Evolutionary conservation across 495 filamentous ascomycete species (phyloP).

Genomic region (Annulohypoxylon moriforme): DNA sequence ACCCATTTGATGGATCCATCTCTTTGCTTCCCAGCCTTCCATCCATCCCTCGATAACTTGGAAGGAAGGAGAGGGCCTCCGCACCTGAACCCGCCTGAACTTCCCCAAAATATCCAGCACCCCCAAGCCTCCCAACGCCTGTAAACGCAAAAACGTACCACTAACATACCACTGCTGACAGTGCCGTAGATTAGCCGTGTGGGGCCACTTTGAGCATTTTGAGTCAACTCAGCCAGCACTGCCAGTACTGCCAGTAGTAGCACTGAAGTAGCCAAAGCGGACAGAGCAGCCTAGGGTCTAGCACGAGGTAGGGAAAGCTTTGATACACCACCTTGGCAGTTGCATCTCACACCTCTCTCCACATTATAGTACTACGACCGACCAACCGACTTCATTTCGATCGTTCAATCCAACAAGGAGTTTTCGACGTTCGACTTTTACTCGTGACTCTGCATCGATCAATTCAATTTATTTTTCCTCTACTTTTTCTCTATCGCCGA

Average conservation of each 20-base stretch:
- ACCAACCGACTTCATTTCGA: constrained; percentile 40
- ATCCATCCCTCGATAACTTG: neutral
- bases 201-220: neutral
- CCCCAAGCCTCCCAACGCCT: neutral
- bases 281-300: constrained; percentile 2
- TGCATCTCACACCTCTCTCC: constrained; percentile 32
- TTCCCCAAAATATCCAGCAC: constrained; percentile 6
- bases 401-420: constrained; percentile 39
- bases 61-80: constrained; percentile 13
- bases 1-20: neutral
- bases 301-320: constrained; percentile 24
- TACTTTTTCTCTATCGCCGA: neutral
- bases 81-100: constrained; percentile 14
- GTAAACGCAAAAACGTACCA: constrained; percentile 39
- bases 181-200: constrained; percentile 36
- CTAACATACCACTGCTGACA: constrained; percentile 30
- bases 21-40: constrained; percentile 1
- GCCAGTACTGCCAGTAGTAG: no score
- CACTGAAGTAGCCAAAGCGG: no score
- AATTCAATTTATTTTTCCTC: constrained; percentile 12
- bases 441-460: constrained; percentile 18
- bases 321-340: constrained; percentile 31
- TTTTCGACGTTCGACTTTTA: constrained; percentile 10
- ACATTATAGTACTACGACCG: constrained; percentile 35
- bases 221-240: neutral